Conservation (phyloP, 106 monocot genomes). For the Acanthochlamys bracteata region DNA sequence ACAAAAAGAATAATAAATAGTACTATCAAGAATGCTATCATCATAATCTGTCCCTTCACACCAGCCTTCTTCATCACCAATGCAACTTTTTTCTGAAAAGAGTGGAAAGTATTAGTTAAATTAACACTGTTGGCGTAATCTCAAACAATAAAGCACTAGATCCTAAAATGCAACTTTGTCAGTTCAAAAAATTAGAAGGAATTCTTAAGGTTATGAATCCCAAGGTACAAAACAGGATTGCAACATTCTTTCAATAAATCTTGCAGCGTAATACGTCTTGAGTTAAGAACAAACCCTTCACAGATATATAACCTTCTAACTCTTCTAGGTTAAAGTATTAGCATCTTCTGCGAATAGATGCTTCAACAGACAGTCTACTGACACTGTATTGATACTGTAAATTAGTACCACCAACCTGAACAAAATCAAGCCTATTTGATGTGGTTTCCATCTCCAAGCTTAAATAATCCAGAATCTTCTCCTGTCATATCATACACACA, state of each 20-base stretch:
- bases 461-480: conserved; percentile 30
- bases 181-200: too few relatives aligned
- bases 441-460: conserved; percentile 37
- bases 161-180: too few relatives aligned
- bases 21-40: conserved; percentile 54
- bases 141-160: background rate
- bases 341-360: too few relatives aligned
- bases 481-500: conserved; percentile 17
- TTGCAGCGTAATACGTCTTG: too few relatives aligned
- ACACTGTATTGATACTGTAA: background rate
- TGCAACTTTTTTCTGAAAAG: conserved; percentile 60
- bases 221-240: too few relatives aligned
- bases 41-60: conserved; percentile 58
- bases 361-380: too few relatives aligned
- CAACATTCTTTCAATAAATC: too few relatives aligned
- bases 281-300: too few relatives aligned
- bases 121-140: background rate
- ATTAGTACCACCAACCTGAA: conserved; percentile 19
- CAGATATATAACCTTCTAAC: too few relatives aligned
- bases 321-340: too few relatives aligned
- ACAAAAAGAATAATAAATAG: conserved; percentile 65
- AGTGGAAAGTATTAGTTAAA: background rate
- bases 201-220: too few relatives aligned
- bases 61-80: conserved; percentile 73
- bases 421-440: conserved; percentile 34